Evolutionary conservation across 495 filamentous ascomycete species (phyloP).

Genomic region (Parathielavia hyrcaniae): DNA sequence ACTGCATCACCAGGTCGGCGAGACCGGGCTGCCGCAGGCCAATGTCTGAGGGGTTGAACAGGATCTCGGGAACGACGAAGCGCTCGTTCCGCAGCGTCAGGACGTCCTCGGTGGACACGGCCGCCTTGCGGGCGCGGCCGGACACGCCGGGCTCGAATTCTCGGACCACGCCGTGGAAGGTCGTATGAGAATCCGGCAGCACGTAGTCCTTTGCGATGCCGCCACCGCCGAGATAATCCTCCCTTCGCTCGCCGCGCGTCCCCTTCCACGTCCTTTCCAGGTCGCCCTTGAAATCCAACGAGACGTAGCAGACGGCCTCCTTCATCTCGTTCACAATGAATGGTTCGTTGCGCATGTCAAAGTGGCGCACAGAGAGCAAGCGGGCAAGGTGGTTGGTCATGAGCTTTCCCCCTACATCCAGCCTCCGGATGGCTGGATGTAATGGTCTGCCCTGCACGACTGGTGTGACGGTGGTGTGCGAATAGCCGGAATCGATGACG

Average conservation of each 20-base stretch:
- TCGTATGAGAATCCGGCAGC: constrained; percentile 79
- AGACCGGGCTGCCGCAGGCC: constrained; percentile 82
- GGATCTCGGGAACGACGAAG: constrained; percentile 82
- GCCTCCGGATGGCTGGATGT: constrained; percentile 73
- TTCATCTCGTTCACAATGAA: constrained; percentile 94
- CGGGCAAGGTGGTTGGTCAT: constrained; percentile 94
- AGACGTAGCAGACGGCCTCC: constrained; percentile 80
- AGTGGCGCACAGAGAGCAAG: constrained; percentile 80
- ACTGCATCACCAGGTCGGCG: constrained; percentile 73
- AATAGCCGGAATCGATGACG: constrained; percentile 86
- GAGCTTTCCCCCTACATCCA: constrained; percentile 88
- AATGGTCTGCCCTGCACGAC: constrained; percentile 73
- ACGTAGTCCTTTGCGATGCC: constrained; percentile 90
- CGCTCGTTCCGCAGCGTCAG: constrained; percentile 85
- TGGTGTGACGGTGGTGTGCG: constrained; percentile 87
- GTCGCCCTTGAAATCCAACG: constrained; percentile 67
- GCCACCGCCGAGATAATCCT: constrained; percentile 44
- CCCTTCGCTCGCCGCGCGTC: constrained; percentile 49
- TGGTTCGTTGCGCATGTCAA: constrained; percentile 89
- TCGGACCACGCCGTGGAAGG: constrained; percentile 64
- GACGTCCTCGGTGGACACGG: constrained; percentile 66
- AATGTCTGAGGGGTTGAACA: constrained; percentile 82
- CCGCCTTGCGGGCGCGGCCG: constrained; percentile 54
- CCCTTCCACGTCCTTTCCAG: constrained; percentile 81
- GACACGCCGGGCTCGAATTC: constrained; percentile 60